Evolutionary conservation across 371 early-diverging fungal species (phyloP).

Genomic region (Rhizopus microsporus): DNA sequence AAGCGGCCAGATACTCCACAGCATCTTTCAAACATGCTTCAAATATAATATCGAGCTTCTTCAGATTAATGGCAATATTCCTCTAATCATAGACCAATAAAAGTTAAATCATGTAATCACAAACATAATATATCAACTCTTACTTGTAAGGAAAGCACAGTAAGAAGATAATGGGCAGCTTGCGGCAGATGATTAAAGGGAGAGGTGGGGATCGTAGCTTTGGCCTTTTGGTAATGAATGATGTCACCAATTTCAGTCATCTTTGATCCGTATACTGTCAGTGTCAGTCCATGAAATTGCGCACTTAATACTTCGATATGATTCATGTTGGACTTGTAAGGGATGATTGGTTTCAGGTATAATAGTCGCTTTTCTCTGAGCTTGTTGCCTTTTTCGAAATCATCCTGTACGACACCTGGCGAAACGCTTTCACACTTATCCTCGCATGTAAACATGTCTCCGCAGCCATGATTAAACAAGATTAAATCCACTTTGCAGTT

Average conservation of each 20-base stretch:
- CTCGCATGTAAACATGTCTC: constrained; percentile 19
- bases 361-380: constrained; percentile 18
- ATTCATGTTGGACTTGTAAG: constrained; percentile 16
- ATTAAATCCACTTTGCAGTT: constrained; percentile 17
- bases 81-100: too few species aligned
- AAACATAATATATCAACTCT: too few species aligned
- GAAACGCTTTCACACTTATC: constrained; percentile 11
- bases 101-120: too few species aligned
- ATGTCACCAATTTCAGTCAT: constrained; percentile 16
- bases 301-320: constrained; percentile 18
- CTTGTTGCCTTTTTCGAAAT: constrained; percentile 5
- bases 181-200: too few species aligned
- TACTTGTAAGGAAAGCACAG: too few species aligned
- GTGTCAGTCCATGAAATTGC: constrained; percentile 15
- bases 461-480: constrained; percentile 14
- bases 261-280: constrained; percentile 16
- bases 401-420: not conserved
- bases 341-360: constrained; percentile 17
- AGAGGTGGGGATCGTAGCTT: too few species aligned
- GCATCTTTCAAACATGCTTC: constrained; percentile 22
- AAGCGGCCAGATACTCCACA: constrained; percentile 20
- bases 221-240: too few species aligned
- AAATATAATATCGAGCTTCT: too few species aligned
- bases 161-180: too few species aligned
- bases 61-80: too few species aligned